A percentile compares a stretch with the other conserved stretches of the same genome.
These are phyloP conservation scores for Arabis alpina DNA, from an alignment of 345 rosid species.

Conservation along the genomic window DNA sequence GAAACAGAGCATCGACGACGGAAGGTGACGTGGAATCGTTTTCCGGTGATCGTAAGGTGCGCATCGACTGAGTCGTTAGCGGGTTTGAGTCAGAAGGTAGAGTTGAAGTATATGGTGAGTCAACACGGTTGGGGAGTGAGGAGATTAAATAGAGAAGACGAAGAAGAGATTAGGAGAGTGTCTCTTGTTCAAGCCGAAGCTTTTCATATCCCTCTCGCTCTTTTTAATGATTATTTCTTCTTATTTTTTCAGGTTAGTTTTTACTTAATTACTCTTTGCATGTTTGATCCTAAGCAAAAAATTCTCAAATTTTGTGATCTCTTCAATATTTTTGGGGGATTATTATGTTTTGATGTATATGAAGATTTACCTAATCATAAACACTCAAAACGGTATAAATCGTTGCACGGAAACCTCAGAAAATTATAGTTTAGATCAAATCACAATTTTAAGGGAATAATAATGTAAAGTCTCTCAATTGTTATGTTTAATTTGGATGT, in stretches of 20 bases:
- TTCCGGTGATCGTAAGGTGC: slow-evolving; percentile 36
- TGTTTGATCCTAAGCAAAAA: not conserved
- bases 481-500: too few species aligned
- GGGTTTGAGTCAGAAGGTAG: slow-evolving; percentile 27
- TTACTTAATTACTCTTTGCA: not conserved
- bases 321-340: too few species aligned
- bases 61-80: slow-evolving; percentile 36
- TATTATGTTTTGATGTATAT: not conserved
- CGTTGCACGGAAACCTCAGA: too few species aligned
- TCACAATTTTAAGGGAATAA: too few species aligned
- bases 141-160: slow-evolving; percentile 53
- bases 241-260: slow-evolving; percentile 70
- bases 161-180: slow-evolving; percentile 59
- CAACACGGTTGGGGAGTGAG: slow-evolving; percentile 77
- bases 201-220: slow-evolving; percentile 64
- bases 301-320: too few species aligned
- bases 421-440: too few species aligned
- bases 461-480: too few species aligned
- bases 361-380: too few species aligned
- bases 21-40: too few species aligned
- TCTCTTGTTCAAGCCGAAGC: slow-evolving; percentile 81
- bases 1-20: slow-evolving; percentile 12
- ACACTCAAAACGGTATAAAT: too few species aligned
- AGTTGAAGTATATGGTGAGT: slow-evolving; percentile 48
- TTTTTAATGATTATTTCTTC: slow-evolving; percentile 74